Base-by-base conservation (phyloP, 768 basidiomycete genomes). In the Bullera alba region DNA sequence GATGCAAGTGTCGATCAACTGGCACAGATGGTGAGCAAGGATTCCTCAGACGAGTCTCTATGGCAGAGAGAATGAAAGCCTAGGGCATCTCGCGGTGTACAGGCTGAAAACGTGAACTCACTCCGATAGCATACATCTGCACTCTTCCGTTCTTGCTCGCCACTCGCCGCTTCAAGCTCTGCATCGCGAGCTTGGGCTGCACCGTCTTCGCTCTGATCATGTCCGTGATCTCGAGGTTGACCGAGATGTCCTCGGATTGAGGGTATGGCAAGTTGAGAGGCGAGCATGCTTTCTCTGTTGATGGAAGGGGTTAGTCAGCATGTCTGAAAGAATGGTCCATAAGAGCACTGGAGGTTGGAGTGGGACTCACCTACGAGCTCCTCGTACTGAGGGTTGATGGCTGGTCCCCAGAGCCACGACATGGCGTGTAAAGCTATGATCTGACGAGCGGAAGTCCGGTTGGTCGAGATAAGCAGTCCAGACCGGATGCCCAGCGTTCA, bases 131-230 rank as follows among this genome's bases (percentile, higher is more conserved):
- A 51, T 91, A 77, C 26, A 92, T 77, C 73, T 91, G 89, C 6
- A 93, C 91, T 61, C 97, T 93, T 0, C 90, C 91, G 71, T 99
- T 99, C 80, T 86, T 87, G 75, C 93, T 87, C 64, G 84, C 83
- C 43, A 97, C 76, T 43, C 92, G 80, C 22, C 83, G 80, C 74
- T 90, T 90, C 65, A 99, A 77, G 17, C 85, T 81, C 51, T 84
- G 84, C 83, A 91, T 86, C 3, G 93, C 85, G 53, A 85, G 83
- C 74, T 85, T 86, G 16, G 92, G 83, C 16, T 81, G 79, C 0
- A 85, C 84, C 35, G 85, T 81, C 76, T 93, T 92, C 5, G 88
- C 88, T 47, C 91, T 82, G 69, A 99, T 91, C 73, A 92, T 85
- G 74, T 99, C 95, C 58, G 89, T 90, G 77, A 96, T 88, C 71